A percentile compares a stretch with the other conserved stretches of the same genome.
Evolutionary conservation across 257 asterid genomes (phyloP).

Genomic region (Solanum etuberosum): DNA sequence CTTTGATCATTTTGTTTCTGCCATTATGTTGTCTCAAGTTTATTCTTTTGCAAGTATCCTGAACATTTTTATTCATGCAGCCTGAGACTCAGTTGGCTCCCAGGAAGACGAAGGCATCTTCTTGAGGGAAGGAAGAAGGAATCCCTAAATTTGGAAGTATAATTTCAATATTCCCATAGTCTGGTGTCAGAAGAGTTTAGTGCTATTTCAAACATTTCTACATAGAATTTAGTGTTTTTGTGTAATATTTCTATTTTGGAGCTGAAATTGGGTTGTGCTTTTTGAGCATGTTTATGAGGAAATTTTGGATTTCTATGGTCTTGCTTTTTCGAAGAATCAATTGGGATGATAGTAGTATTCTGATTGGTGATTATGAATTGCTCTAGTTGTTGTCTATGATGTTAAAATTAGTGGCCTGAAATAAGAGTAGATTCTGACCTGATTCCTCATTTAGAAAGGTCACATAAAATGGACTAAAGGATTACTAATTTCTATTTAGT

Average conservation of each 20-base stretch:
- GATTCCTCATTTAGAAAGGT: not conserved
- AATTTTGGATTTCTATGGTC: not conserved
- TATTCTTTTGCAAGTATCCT: not conserved
- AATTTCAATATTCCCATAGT: not conserved
- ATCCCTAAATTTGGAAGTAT: not conserved
- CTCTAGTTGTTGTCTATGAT: not conserved
- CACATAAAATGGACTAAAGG: not conserved
- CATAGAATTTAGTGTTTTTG: not conserved
- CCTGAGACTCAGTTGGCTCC: slow-evolving; percentile 5
- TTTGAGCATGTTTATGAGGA: not conserved
- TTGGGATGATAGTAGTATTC: not conserved
- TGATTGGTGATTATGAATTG: not conserved
- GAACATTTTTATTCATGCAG: not conserved
- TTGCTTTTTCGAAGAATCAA: not conserved
- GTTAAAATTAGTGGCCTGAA: not conserved
- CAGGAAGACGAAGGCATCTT: not conserved
- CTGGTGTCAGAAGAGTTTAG: not conserved
- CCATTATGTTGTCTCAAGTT: not conserved
- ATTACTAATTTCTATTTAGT: no score
- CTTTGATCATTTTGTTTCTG: not conserved
- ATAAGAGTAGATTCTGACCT: not conserved
- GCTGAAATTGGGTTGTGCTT: not conserved
- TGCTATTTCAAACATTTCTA: not conserved
- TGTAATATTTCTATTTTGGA: not conserved
- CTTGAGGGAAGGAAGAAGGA: not conserved